These are phyloP conservation scores for Narthecium ossifragum DNA, from an alignment of 106 monocot species.

Conservation along the genomic window DNA sequence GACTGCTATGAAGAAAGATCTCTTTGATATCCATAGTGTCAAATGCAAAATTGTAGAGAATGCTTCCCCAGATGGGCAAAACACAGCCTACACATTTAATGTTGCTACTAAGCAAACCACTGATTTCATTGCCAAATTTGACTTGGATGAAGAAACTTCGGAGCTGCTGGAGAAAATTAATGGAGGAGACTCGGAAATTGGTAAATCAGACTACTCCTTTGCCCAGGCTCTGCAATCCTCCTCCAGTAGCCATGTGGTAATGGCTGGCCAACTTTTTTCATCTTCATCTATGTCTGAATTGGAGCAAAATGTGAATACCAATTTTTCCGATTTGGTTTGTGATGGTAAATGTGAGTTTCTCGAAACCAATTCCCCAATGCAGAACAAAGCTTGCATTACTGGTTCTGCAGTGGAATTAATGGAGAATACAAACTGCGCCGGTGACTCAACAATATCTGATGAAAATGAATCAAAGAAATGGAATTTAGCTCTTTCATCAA, in stretches of 20 bases:
- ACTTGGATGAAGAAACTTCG: not conserved
- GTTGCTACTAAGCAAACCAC: not conserved
- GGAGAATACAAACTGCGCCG: conserved; percentile 10
- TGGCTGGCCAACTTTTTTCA: not conserved
- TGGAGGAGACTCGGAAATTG: not conserved
- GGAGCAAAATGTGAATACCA: not conserved
- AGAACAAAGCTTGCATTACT: not conserved
- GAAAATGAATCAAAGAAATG: not conserved
- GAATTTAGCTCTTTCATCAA: not conserved
- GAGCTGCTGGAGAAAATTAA: conserved; percentile 11
- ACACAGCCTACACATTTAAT: not conserved
- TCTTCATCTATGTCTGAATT: not conserved
- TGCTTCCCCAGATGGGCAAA: conserved; percentile 1
- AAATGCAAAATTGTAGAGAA: conserved; percentile 25
- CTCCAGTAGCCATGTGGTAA: not conserved
- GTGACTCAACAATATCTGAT: conserved; percentile 5
- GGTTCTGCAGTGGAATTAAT: conserved; percentile 18
- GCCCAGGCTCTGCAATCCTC: not conserved
- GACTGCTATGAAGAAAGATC: not conserved
- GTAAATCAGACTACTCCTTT: not conserved
- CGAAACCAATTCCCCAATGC: conserved; percentile 1
- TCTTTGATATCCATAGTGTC: not conserved
- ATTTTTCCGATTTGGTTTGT: conserved; percentile 2
- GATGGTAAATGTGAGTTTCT: conserved; percentile 9
- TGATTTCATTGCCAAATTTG: not conserved